Evolutionary conservation across 73 alveolate species (phyloP), one percentile per base, ranked within the genome.

Genomic region (Durusdinium trenchii): DNA sequence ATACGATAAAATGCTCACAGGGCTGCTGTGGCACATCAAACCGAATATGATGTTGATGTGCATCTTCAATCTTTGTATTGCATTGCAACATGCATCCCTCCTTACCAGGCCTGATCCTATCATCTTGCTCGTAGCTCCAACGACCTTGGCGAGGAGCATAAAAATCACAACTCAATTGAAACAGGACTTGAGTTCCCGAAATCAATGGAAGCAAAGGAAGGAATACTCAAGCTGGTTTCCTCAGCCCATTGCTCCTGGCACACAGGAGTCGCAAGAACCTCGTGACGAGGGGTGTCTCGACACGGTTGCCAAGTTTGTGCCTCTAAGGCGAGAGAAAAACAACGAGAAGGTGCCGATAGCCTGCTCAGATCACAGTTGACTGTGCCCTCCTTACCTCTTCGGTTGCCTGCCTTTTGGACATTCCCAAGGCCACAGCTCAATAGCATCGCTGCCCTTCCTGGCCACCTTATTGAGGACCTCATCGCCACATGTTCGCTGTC

Each of bases 191-290:
- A n/a, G 54, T 43, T 35, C 28, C 42, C 9, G 51, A 47, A 71
- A 71, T 47, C 85, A 38, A 23, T 12, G 85, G 54, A 73, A 7
- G 52, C 32, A 50, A 38, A 20, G n/a, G 28, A 50, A 3, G 32
- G 50, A 81, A n/a, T 67, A 12, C 20, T 30, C 50, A 50, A 78
- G 38, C 20, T 48, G 35, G 10, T 9, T 61, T 73, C 47, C 84
- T 87, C 48, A 87, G 95, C 50, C 64, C 52, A 64, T 0, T 23
- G 35, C 96, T 89, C 30, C 96, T 57, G 35, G 96, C 96, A 52
- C 96, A 89, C 35, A 89, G 82, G 35, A 89, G 86, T 30, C 96
- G 96, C 67, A 89, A 51, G 38, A 89, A 89, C 96, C 96, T 89
- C 47, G 26, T 60, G 73, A 16, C 23, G 69, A 16, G 32, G 23